Evolutionary conservation across 2,329 filamentous ascomycete species (phyloP).

Genomic region (Sporothrix dimorphospora): DNA sequence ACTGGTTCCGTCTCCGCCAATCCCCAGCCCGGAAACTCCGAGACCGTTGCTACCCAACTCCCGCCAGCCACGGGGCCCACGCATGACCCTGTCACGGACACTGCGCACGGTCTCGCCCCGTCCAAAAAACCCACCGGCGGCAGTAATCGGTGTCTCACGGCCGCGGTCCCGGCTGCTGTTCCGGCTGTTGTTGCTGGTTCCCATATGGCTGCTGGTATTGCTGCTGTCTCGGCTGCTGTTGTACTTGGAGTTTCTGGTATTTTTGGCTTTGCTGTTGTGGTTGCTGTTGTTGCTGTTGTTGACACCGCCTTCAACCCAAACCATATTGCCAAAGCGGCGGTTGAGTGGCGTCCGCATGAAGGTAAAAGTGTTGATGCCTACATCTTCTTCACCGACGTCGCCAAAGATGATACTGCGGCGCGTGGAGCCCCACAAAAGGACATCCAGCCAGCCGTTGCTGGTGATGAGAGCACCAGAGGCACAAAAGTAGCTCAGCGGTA

Average conservation of each 20-base stretch:
- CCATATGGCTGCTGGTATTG: background rate
- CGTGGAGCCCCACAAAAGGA: slow-evolving; percentile 40
- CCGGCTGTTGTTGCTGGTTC: slow-evolving; percentile 1
- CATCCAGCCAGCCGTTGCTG: slow-evolving; percentile 48
- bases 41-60: background rate
- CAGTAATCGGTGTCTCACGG: background rate
- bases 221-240: background rate
- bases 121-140: background rate
- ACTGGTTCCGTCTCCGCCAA: background rate
- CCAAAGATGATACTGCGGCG: slow-evolving; percentile 38
- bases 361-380: slow-evolving; percentile 45
- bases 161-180: background rate
- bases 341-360: slow-evolving; percentile 40
- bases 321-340: slow-evolving; percentile 39
- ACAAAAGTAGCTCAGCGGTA: slow-evolving; percentile 54
- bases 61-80: slow-evolving; percentile 8
- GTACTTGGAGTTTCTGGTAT: background rate
- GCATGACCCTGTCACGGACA: slow-evolving; percentile 18
- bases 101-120: background rate
- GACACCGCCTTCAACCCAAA: slow-evolving; percentile 39
- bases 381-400: slow-evolving; percentile 38
- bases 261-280: background rate
- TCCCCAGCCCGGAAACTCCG: background rate
- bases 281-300: background rate
- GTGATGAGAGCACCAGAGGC: slow-evolving; percentile 56